Percentiles rank a stretch among this genome's conserved stretches.
Conservation (phyloP, 768 basidiomycete genomes). For the Leucocoprinus birnbaumii region DNA sequence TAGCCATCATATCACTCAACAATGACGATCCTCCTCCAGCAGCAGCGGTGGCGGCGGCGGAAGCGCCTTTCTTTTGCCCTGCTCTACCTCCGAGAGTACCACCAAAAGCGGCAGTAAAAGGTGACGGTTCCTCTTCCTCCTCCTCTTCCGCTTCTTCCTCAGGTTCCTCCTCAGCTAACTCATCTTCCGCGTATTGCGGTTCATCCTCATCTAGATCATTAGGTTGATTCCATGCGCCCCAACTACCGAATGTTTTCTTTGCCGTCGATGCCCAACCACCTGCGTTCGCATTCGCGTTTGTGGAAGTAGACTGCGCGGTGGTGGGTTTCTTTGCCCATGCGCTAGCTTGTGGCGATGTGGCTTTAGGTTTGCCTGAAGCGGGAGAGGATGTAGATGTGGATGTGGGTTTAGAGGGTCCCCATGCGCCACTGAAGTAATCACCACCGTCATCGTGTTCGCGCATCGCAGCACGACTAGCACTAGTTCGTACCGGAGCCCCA, state of each 20-base stretch:
- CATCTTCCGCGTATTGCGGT: neutral
- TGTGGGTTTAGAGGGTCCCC: neutral
- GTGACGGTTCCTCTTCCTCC: constrained; percentile 8
- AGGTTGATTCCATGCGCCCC: neutral
- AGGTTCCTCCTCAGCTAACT: neutral
- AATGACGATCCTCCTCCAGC: constrained; percentile 2
- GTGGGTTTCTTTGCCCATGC: constrained; percentile 22
- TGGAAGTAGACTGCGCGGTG: neutral
- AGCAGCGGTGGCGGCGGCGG: too few relatives aligned
- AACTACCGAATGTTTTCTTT: constrained; percentile 7
- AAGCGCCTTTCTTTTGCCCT: too few relatives aligned
- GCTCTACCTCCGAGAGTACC: neutral
- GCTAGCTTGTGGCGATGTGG: constrained; percentile 10
- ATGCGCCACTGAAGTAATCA: constrained; percentile 1
- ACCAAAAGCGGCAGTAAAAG: too few relatives aligned
- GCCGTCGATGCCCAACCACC: constrained; percentile 1
- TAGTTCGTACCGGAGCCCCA: neutral
- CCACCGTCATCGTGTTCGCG: neutral
- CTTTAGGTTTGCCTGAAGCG: too few relatives aligned
- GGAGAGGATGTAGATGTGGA: neutral
- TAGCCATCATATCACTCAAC: constrained; percentile 9
- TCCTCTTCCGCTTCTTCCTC: constrained; percentile 7
- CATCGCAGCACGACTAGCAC: neutral
- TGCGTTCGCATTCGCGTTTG: neutral
- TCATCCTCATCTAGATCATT: neutral